Percentiles rank a stretch among this genome's conserved stretches.
phyloP scores from a whole-genome alignment of 768 basidiomycete species.

The Lactifluus echinatus region DNA sequence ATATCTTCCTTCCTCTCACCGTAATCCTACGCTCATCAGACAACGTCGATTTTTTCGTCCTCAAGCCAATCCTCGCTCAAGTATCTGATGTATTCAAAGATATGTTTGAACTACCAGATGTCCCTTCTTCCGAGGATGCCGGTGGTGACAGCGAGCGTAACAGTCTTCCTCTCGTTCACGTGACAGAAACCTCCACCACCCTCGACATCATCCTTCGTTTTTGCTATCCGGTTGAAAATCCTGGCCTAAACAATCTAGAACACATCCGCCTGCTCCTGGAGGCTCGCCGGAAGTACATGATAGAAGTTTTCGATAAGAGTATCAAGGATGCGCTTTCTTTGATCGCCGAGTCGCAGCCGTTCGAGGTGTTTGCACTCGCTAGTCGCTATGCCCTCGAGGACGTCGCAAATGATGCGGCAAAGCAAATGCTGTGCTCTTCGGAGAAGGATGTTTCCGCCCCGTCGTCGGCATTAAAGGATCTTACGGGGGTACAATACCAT shows the following conservation, averaged over 20 bases:
- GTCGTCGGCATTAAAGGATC: slow-evolving; percentile 5
- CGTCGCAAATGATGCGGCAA: slow-evolving; percentile 15
- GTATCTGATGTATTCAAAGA: slow-evolving; percentile 14
- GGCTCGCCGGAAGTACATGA: slow-evolving; percentile 16
- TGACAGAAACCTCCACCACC: slow-evolving; percentile 9
- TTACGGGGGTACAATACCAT: slow-evolving; percentile 12
- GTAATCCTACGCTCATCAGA: slow-evolving; percentile 18
- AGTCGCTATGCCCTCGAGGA: slow-evolving; percentile 15
- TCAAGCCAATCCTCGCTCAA: slow-evolving; percentile 12
- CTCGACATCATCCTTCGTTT: slow-evolving; percentile 12
- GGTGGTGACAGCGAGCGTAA: not conserved
- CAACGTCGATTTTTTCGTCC: slow-evolving; percentile 16
- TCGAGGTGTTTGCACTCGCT: slow-evolving; percentile 14
- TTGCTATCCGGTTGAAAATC: slow-evolving; percentile 15
- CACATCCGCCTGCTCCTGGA: slow-evolving; percentile 14
- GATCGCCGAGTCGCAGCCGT: slow-evolving; percentile 5
- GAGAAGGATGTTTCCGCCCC: not conserved
- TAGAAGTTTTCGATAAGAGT: slow-evolving; percentile 10
- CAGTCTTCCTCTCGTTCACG: slow-evolving; percentile 4
- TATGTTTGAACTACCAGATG: slow-evolving; percentile 15
- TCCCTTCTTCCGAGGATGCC: not conserved
- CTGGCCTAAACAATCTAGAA: slow-evolving; percentile 7
- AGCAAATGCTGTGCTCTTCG: slow-evolving; percentile 5
- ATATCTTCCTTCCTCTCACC: slow-evolving; percentile 4
- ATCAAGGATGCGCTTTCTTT: slow-evolving; percentile 10